Conservation (phyloP, 176 grass and related monocot genomes). For the Pharus latifolius region DNA sequence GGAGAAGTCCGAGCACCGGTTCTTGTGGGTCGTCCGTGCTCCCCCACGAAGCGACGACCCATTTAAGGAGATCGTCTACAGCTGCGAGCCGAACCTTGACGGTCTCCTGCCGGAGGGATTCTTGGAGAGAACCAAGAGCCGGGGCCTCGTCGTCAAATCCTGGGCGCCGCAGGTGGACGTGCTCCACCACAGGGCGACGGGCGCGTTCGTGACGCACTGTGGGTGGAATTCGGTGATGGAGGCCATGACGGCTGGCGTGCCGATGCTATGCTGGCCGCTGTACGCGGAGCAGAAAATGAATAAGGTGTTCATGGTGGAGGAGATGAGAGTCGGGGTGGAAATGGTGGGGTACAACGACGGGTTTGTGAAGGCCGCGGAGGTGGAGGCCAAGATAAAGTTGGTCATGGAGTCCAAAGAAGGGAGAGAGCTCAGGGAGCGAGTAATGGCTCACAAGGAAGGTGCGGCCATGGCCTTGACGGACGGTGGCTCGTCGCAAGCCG, state of each 20-base stretch:
- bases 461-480: background rate
- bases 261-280: slow-evolving; percentile 45
- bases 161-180: slow-evolving; percentile 44
- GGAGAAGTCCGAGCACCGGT: slow-evolving; percentile 26
- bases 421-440: background rate
- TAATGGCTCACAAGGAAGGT: background rate
- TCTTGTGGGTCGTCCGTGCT: slow-evolving; percentile 29
- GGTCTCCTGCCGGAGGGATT: slow-evolving; percentile 15
- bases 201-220: slow-evolving; percentile 35
- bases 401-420: background rate
- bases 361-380: background rate
- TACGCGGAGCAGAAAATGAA: slow-evolving; percentile 56
- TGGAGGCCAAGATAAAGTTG: slow-evolving; percentile 11
- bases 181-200: slow-evolving; percentile 10
- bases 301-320: slow-evolving; percentile 30
- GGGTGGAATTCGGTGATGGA: slow-evolving; percentile 43
- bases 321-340: slow-evolving; percentile 11
- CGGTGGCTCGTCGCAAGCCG: background rate
- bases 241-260: slow-evolving; percentile 25
- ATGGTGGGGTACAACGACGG: slow-evolving; percentile 1
- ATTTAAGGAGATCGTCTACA: background rate
- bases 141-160: slow-evolving; percentile 1
- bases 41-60: background rate
- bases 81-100: background rate
- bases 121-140: background rate